These are phyloP conservation scores for Tylopilus sp. DNA, from an alignment of 1,284 basidiomycete genomes.

Conservation along the genomic window DNA sequence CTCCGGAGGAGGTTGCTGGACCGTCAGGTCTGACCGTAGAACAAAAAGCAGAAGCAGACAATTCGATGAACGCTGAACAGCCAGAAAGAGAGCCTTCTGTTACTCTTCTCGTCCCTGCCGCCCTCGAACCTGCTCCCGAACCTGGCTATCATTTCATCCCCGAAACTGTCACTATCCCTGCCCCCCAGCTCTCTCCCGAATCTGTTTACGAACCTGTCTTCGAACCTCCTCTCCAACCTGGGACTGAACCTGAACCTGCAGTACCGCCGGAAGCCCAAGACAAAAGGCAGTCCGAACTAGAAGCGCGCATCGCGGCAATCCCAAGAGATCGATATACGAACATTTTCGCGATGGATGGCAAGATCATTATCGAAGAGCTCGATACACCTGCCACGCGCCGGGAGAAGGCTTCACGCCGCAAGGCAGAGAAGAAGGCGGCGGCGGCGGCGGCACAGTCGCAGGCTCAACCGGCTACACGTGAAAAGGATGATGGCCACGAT, in stretches of 20 bases:
- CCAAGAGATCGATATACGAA: conserved; percentile 30
- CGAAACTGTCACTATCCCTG: neutral
- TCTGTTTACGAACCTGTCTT: neutral
- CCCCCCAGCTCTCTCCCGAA: neutral
- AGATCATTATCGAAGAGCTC: conserved; percentile 60
- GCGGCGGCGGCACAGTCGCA: conserved; percentile 18
- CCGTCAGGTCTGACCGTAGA: conserved; percentile 26
- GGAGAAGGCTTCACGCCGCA: conserved; percentile 48
- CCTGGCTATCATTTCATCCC: neutral
- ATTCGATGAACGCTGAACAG: conserved; percentile 16
- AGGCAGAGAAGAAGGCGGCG: conserved; percentile 39
- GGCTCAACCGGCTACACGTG: conserved; percentile 2
- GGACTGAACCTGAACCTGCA: neutral
- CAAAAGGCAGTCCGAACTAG: conserved; percentile 18
- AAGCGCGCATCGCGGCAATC: conserved; percentile 29
- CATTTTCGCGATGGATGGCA: conserved; percentile 37
- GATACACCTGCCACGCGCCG: conserved; percentile 64
- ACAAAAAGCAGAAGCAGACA: conserved; percentile 17
- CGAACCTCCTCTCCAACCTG: neutral
- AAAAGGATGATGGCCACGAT: conserved; percentile 15
- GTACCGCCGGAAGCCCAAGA: conserved; percentile 1
- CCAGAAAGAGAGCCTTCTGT: conserved; percentile 10
- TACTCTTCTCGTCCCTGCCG: neutral
- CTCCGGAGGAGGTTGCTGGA: conserved; percentile 20
- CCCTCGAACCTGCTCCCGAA: neutral